Evolutionary conservation across 2,329 filamentous ascomycete genomes (phyloP).

Genomic region (Aspergillus sp.): DNA sequence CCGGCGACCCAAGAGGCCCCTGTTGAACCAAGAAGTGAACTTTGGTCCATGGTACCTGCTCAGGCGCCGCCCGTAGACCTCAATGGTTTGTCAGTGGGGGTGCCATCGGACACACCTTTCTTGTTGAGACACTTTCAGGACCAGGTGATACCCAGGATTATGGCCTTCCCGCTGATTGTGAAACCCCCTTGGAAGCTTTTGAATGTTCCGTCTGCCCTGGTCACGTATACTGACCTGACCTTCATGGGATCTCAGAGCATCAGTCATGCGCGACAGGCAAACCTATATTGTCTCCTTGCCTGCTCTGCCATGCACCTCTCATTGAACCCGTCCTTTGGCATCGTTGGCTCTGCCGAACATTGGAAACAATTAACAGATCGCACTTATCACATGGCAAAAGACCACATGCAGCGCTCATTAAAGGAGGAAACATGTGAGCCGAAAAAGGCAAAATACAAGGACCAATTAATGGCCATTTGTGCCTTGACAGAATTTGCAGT

Average conservation of each 20-base stretch:
- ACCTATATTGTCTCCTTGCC: constrained; percentile 31
- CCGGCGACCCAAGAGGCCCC: neutral
- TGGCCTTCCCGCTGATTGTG: constrained; percentile 28
- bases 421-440: constrained; percentile 28
- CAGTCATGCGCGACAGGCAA: constrained; percentile 33
- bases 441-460: constrained; percentile 39
- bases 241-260: constrained; percentile 26
- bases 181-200: constrained; percentile 37
- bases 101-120: constrained; percentile 23
- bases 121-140: constrained; percentile 34
- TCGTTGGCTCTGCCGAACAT: constrained; percentile 15
- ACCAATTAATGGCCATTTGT: constrained; percentile 38
- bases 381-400: constrained; percentile 29
- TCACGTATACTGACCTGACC: constrained; percentile 31
- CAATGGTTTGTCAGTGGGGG: constrained; percentile 3
- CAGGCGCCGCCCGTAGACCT: neutral
- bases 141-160: constrained; percentile 31
- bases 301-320: constrained; percentile 29
- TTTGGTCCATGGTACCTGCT: neutral
- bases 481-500: constrained; percentile 36
- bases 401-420: constrained; percentile 32
- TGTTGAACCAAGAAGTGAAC: neutral
- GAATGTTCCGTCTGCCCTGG: constrained; percentile 31
- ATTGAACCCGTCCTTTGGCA: constrained; percentile 10
- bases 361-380: constrained; percentile 27